These are phyloP conservation scores for Margaritispora aquatica DNA, from an alignment of 495 filamentous ascomycete genomes.

Conservation along the genomic window DNA sequence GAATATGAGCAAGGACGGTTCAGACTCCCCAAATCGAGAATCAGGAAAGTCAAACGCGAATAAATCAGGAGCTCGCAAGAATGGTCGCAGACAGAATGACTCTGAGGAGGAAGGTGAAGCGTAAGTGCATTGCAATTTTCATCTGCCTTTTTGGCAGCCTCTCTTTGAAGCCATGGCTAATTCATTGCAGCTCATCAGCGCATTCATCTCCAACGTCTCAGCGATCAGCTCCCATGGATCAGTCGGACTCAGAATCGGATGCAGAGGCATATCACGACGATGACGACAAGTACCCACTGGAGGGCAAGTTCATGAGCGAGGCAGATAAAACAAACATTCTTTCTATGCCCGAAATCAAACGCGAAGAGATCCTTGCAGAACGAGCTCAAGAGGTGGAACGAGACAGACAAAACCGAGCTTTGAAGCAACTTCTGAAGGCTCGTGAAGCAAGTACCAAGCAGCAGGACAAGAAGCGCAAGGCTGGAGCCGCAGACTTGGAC, in stretches of 20 bases:
- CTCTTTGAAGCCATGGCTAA: conserved; percentile 13
- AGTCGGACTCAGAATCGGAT: conserved; percentile 73
- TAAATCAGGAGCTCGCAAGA: conserved; percentile 25
- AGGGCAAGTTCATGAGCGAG: conserved; percentile 75
- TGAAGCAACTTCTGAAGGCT: conserved; percentile 72
- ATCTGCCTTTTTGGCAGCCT: not conserved
- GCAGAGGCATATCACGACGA: conserved; percentile 47
- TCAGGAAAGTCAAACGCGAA: conserved; percentile 42
- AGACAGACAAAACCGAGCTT: conserved; percentile 71
- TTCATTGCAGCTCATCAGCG: conserved; percentile 45
- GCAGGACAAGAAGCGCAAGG: conserved; percentile 75
- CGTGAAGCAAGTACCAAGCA: conserved; percentile 48
- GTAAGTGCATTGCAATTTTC: conserved; percentile 47
- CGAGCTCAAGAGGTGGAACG: conserved; percentile 77
- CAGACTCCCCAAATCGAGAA: conserved; percentile 31
- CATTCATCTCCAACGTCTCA: conserved; percentile 68
- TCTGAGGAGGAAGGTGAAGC: conserved; percentile 76
- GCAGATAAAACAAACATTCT: conserved; percentile 79
- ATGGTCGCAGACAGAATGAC: conserved; percentile 45
- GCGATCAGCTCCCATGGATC: conserved; percentile 81
- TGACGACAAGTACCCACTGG: conserved; percentile 73
- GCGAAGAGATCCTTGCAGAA: conserved; percentile 84
- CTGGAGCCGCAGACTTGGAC: conserved; percentile 65
- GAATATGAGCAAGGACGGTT: conserved; percentile 32
- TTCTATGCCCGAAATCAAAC: conserved; percentile 81